These are phyloP conservation scores for Sonneratia caseolaris DNA, from an alignment of 345 rosid genomes.

Conservation along the genomic window DNA sequence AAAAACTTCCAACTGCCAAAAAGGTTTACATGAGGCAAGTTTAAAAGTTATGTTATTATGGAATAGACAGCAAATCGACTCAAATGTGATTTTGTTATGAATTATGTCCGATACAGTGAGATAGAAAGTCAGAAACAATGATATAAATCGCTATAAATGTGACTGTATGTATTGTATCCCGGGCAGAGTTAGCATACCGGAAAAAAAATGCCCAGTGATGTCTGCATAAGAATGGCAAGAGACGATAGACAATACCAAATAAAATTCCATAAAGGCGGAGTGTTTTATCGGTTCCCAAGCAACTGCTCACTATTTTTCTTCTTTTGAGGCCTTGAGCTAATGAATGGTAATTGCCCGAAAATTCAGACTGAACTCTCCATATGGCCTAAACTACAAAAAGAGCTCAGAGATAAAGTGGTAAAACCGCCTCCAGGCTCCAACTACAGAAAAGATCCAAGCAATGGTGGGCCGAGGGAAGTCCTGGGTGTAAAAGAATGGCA, in stretches of 20 bases:
- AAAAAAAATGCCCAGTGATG: too few relatives aligned
- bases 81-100: too few relatives aligned
- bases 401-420: neutral
- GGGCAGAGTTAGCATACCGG: too few relatives aligned
- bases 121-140: neutral
- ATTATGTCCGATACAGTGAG: neutral
- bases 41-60: too few relatives aligned
- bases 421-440: neutral
- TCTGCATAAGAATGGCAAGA: too few relatives aligned
- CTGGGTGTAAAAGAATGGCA: neutral
- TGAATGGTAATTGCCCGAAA: too few relatives aligned
- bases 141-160: too few relatives aligned
- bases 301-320: neutral
- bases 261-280: neutral
- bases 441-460: neutral
- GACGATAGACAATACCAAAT: neutral
- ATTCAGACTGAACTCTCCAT: neutral
- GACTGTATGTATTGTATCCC: too few relatives aligned
- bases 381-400: conserved; percentile 1
- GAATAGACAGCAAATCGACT: too few relatives aligned
- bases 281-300: neutral
- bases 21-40: too few relatives aligned
- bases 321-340: neutral
- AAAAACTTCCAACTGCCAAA: too few relatives aligned
- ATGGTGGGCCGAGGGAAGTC: neutral